Conservation (phyloP, 2,329 filamentous ascomycete species). For the Verticillium tricorpus region DNA sequence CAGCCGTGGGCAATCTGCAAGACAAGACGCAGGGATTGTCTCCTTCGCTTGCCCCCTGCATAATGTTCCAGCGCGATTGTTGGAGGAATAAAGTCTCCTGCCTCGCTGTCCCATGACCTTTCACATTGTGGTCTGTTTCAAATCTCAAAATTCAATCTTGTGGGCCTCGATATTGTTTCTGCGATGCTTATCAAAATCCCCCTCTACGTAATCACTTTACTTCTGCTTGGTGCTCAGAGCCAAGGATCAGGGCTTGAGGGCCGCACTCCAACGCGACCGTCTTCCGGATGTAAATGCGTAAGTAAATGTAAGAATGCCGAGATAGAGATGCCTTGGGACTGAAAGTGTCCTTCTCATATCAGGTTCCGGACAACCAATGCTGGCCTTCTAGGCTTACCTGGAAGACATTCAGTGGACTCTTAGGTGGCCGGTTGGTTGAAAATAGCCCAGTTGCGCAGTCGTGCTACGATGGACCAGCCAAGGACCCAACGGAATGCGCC, state of each 20-base stretch:
- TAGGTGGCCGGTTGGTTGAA: constrained; percentile 18
- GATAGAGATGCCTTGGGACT: background rate
- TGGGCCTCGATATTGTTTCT: too few relatives aligned
- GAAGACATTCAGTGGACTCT: constrained; percentile 10
- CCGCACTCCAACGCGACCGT: too few relatives aligned
- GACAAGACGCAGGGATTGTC: background rate
- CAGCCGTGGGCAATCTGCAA: background rate
- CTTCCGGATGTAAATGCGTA: background rate
- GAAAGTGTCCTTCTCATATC: background rate
- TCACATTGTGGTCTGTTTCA: too few relatives aligned
- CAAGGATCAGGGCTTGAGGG: background rate
- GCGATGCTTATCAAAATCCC: background rate
- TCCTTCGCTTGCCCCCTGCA: background rate
- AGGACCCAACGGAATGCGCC: constrained; percentile 15
- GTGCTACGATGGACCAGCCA: constrained; percentile 17
- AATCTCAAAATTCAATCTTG: background rate
- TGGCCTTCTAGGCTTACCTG: constrained; percentile 15
- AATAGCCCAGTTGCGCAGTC: constrained; percentile 18
- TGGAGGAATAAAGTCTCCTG: too few relatives aligned
- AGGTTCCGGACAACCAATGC: constrained; percentile 16
- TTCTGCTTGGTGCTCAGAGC: background rate
- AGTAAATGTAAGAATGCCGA: background rate
- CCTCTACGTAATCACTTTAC: background rate
- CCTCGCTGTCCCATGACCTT: too few relatives aligned
- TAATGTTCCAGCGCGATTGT: too few relatives aligned